These are phyloP conservation scores for Claviceps sp. DNA, from an alignment of 2,329 filamentous ascomycete species.

Conservation along the genomic window DNA sequence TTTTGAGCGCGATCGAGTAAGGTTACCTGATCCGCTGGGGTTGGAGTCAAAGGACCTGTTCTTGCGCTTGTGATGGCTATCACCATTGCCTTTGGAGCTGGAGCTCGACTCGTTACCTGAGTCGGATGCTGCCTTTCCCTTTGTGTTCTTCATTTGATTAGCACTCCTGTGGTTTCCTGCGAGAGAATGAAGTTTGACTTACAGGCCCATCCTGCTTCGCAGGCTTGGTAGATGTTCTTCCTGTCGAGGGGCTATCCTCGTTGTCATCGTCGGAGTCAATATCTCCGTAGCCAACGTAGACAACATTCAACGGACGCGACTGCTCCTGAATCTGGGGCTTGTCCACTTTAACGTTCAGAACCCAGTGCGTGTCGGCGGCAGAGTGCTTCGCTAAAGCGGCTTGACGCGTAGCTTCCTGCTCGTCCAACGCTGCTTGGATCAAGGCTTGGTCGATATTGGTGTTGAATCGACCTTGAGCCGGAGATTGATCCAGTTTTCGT, in stretches of 20 bases:
- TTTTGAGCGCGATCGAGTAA: constrained; percentile 19
- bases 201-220: constrained; percentile 15
- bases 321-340: constrained; percentile 14
- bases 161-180: neutral
- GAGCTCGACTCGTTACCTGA: constrained; percentile 13
- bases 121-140: constrained; percentile 9
- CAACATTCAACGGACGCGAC: constrained; percentile 37
- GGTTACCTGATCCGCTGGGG: constrained; percentile 7
- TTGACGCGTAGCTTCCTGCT: constrained; percentile 53
- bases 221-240: constrained; percentile 23
- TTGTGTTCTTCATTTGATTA: neutral
- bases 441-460: constrained; percentile 41
- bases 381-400: constrained; percentile 48
- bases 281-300: constrained; percentile 43
- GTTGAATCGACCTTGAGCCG: constrained; percentile 23
- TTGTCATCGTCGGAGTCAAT: constrained; percentile 29
- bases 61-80: constrained; percentile 14
- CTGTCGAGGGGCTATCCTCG: constrained; percentile 20
- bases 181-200: constrained; percentile 5
- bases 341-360: constrained; percentile 39
- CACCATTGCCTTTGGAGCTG: constrained; percentile 11
- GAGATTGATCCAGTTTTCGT: constrained; percentile 34
- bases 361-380: constrained; percentile 63
- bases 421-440: constrained; percentile 49
- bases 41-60: constrained; percentile 14